Evolutionary conservation across 2,329 filamentous ascomycete genomes (phyloP), one percentile per base, ranked within the genome.

Genomic region (Ophiostoma sp.): DNA sequence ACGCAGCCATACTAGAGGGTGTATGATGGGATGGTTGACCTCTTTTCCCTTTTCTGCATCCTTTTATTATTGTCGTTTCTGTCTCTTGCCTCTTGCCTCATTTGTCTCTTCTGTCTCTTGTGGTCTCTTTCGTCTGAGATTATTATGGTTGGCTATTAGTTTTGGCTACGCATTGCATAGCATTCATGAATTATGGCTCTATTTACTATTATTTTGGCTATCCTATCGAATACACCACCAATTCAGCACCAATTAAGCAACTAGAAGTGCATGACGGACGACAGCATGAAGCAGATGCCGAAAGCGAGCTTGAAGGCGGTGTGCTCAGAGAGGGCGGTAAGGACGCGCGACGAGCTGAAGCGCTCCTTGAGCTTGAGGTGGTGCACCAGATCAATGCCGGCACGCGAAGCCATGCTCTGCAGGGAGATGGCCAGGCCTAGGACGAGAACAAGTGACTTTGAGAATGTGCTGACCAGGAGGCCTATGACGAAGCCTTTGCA

Each of bases 251-350:
- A 31, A 31, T 31, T 3, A 31, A 31, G 27, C 17, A 6, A 36
- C 8, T 76, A 80, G 73, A 83, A 82, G 60, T 78, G 83, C 83
- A 83, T 81, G 73, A 90, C 90, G 2, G 86, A 87, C 67, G 90
- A 89, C 76, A 93, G 79, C 35, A 89, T 86, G 79, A 93, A 93
- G 36, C 90, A 90, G 60, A 87, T 76, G n/a, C 88, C 87, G 77
- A 94, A 93, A 3, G 89, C 87, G 31, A 89, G 77, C 76, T 89
- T 90, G 77, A 91, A 90, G 23, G 85, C 85, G 1, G 86, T 84
- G 74, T 88, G 86, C 72, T 85, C 82, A 74, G 85, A 82, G 69
- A 89, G 79, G 65, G 84, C 80, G 4, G 81, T 82, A 65, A 83
- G 77, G 60, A 86, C 75, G 20, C 79, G 77, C 60, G 81, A 82